A percentile compares a stretch with the other conserved stretches of the same genome.
These are phyloP conservation scores for Beauveria caledonica DNA, from an alignment of 2,329 filamentous ascomycete genomes.

Conservation along the genomic window DNA sequence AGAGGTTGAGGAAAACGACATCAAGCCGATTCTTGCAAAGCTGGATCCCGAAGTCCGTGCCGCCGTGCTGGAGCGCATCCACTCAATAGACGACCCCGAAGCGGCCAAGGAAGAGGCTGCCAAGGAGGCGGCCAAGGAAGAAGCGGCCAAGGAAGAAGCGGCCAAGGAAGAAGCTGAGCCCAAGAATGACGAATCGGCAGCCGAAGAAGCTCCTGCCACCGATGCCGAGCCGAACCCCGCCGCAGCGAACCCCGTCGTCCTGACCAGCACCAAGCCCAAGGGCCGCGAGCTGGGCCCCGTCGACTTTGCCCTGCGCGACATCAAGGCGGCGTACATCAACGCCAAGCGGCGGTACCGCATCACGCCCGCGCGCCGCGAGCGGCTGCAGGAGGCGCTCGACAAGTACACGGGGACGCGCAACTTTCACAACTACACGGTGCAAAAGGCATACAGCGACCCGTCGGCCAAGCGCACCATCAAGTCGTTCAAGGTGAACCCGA, in stretches of 20 bases:
- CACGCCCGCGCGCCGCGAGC: slow-evolving; percentile 58
- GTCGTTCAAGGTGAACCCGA: slow-evolving; percentile 70
- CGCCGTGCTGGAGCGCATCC: slow-evolving; percentile 55
- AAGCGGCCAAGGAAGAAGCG: slow-evolving; percentile 13
- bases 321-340: slow-evolving; percentile 73
- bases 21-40: slow-evolving; percentile 59
- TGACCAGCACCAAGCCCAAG: slow-evolving; percentile 29
- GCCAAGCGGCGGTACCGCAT: slow-evolving; percentile 84
- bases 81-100: slow-evolving; percentile 24
- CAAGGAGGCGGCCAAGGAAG: slow-evolving; percentile 14
- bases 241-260: slow-evolving; percentile 16
- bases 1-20: slow-evolving; percentile 68
- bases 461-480: slow-evolving; percentile 88
- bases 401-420: slow-evolving; percentile 78
- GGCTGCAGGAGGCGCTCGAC: slow-evolving; percentile 67
- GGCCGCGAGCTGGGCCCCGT: slow-evolving; percentile 40
- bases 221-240: slow-evolving; percentile 16
- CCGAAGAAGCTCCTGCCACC: slow-evolving; percentile 16
- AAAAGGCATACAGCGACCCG: slow-evolving; percentile 72
- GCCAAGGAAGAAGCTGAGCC: slow-evolving; percentile 21
- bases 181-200: slow-evolving; percentile 15
- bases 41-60: slow-evolving; percentile 57
- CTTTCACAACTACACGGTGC: slow-evolving; percentile 96
- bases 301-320: slow-evolving; percentile 59
- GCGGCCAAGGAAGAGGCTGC: slow-evolving; percentile 16